phyloP scores from a whole-genome alignment of 805 yeast species.

The Brettanomyces sp. region DNA sequence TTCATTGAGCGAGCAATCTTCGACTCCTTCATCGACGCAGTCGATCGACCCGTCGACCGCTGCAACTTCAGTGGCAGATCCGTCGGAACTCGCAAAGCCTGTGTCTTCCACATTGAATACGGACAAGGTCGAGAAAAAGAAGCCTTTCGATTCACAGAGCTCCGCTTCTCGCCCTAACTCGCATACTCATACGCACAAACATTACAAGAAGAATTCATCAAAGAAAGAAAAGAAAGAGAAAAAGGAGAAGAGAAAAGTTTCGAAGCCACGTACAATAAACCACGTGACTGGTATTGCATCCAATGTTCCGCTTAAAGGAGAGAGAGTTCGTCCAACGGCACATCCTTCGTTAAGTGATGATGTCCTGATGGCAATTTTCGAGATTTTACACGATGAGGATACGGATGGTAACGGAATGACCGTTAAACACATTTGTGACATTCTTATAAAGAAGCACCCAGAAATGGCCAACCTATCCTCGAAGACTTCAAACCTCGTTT shows the following conservation, averaged over 20 bases:
- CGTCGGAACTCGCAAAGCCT: constrained; percentile 4
- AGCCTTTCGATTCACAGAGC: constrained; percentile 1
- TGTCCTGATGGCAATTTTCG: constrained; percentile 66
- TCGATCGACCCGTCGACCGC: constrained; percentile 16
- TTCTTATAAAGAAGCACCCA: constrained; percentile 64
- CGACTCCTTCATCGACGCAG: constrained; percentile 33
- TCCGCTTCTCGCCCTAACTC: constrained; percentile 11
- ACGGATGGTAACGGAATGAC: constrained; percentile 72
- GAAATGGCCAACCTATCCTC: constrained; percentile 77
- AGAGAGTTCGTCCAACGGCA: constrained; percentile 61
- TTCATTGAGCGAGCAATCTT: constrained; percentile 12
- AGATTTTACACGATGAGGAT: constrained; percentile 61
- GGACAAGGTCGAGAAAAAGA: constrained; percentile 1
- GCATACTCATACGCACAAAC: constrained; percentile 1
- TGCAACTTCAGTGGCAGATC: constrained; percentile 17
- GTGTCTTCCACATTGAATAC: constrained; percentile 7
- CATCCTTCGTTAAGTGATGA: constrained; percentile 60
- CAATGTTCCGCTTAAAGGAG: constrained; percentile 73
- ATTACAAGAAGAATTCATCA: not conserved
- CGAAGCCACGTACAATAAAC: constrained; percentile 33
- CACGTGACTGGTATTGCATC: constrained; percentile 69
- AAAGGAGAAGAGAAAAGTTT: constrained; percentile 14
- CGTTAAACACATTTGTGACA: constrained; percentile 80
- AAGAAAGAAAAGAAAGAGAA: constrained; percentile 12
- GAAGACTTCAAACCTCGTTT: constrained; percentile 70